phyloP scores from a whole-genome alignment of 768 basidiomycete genomes.

The Tricholomella constricta region DNA sequence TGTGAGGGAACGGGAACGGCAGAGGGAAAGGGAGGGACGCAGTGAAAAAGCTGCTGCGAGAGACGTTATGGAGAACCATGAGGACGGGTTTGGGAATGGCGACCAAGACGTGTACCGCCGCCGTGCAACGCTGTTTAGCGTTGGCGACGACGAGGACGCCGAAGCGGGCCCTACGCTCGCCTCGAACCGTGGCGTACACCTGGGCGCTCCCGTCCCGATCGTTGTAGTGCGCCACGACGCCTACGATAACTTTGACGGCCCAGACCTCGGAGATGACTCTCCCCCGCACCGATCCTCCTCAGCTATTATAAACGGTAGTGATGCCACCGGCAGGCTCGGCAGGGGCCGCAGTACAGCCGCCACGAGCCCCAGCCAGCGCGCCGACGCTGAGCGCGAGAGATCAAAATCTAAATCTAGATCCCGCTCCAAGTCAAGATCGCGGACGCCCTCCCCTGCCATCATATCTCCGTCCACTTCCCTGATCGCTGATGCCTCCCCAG shows the following conservation, averaged over 20 bases:
- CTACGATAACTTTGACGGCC: conserved; percentile 62
- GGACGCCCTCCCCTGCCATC: conserved; percentile 48
- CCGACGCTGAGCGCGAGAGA: conserved; percentile 22
- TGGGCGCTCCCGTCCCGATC: conserved; percentile 21
- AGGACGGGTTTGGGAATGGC: conserved; percentile 23
- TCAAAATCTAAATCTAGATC: conserved; percentile 31
- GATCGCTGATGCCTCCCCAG: background rate
- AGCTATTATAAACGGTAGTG: conserved; percentile 8
- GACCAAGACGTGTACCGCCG: conserved; percentile 19
- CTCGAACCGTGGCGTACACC: conserved; percentile 9
- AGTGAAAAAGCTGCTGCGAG: conserved; percentile 3
- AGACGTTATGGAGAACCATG: conserved; percentile 26
- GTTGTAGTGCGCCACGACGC: conserved; percentile 34
- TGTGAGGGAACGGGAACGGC: conserved; percentile 19
- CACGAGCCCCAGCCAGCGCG: background rate
- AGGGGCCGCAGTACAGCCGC: conserved; percentile 18
- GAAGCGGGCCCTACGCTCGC: conserved; percentile 13
- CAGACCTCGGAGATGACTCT: conserved; percentile 57
- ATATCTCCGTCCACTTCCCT: conserved; percentile 22
- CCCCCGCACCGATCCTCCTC: conserved; percentile 26
- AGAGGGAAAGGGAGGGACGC: conserved; percentile 7
- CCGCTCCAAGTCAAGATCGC: conserved; percentile 43
- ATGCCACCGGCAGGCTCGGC: background rate
- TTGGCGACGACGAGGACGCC: conserved; percentile 21
- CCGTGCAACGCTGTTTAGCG: conserved; percentile 18